A percentile compares a stretch with the other conserved stretches of the same genome.
Conservation (phyloP, 139 green algal species). For the Eudorina sp. region DNA sequence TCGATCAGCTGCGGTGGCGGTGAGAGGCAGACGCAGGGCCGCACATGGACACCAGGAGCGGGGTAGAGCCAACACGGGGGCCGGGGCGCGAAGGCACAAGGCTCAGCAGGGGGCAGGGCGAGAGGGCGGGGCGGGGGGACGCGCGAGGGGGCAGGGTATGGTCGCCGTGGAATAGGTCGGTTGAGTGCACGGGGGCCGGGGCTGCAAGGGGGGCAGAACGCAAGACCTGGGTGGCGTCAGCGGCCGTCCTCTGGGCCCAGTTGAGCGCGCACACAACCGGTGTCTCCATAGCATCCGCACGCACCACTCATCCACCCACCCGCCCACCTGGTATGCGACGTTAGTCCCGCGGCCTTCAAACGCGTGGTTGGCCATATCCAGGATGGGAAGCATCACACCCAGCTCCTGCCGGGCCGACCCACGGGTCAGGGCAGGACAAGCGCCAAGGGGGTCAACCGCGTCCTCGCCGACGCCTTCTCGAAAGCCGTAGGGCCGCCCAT, state of each 20-base stretch:
- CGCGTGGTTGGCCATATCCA: constrained; percentile 43
- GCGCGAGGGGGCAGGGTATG: neutral
- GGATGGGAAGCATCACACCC: constrained; percentile 19
- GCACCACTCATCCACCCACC: too few relatives aligned
- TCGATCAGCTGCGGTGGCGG: neutral
- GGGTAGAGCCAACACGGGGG: too few relatives aligned
- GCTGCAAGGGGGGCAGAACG: neutral
- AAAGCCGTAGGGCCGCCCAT: too few relatives aligned
- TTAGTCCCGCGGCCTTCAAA: constrained; percentile 7
- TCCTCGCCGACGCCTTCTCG: too few relatives aligned
- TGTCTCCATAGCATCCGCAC: too few relatives aligned
- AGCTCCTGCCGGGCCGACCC: constrained; percentile 9
- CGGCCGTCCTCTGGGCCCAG: too few relatives aligned
- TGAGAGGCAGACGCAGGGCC: neutral
- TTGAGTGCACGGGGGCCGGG: neutral
- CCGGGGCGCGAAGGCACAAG: too few relatives aligned
- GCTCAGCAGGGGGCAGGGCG: neutral
- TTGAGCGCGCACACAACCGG: neutral
- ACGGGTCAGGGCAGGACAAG: too few relatives aligned
- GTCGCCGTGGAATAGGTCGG: neutral
- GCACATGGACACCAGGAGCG: neutral
- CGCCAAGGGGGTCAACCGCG: too few relatives aligned
- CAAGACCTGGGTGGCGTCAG: too few relatives aligned
- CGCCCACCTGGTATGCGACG: constrained; percentile 18
- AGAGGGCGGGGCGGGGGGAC: neutral